Base-by-base conservation (phyloP, 2,329 filamentous ascomycete genomes). In the Colletotrichum noveboracense region DNA sequence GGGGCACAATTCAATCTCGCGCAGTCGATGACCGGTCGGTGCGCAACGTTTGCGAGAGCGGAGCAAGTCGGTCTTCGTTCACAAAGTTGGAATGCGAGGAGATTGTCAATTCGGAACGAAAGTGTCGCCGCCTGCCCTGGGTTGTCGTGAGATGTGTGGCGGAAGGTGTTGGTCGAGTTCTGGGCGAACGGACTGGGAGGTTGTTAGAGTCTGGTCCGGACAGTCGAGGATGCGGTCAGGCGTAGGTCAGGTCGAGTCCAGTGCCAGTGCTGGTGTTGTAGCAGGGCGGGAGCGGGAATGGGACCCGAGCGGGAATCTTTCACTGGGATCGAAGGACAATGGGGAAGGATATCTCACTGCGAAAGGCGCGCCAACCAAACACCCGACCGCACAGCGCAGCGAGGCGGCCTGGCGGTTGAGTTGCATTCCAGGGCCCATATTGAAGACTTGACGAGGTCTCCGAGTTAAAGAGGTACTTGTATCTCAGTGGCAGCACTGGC, bases 281-380 rank as follows among this genome's bases (percentile, higher is more conserved):
- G 64, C 70, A 75, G 70, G 73, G 70, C 69, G 70, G 70, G 70
- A 75, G 38, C 73, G 69, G 73, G 73, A 73, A 62, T 75, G 64
- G 64, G 26, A 75, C 70, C 64, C 64, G 70, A 65, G 73, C 70
- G 70, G 73, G 64, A 75, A 65, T 73, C 73, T 75, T 55, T 72
- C 12, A 38, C 62, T 75, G 73, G 69, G 68, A 75, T 72, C 69
- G 36, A 71, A 74, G 52, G 52, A 74, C 65, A 65, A 71, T 70
- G 56, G 56, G 43, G 43, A n/a, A 24, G 34, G 28, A 38, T 52
- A 52, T n/a, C n/a, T 36, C 30, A 28, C 14, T 36, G 36, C 32
- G 34, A 61, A 65, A 68, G 70, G 70, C 69, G 61, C 61, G 61
- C 72, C 72, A 66, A 55, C 72, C 72, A 55, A 71, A 30, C 55